Evolutionary conservation across 495 filamentous ascomycete genomes (phyloP), one percentile per base, ranked within the genome.

Genomic region (Neohortaea acidophila): DNA sequence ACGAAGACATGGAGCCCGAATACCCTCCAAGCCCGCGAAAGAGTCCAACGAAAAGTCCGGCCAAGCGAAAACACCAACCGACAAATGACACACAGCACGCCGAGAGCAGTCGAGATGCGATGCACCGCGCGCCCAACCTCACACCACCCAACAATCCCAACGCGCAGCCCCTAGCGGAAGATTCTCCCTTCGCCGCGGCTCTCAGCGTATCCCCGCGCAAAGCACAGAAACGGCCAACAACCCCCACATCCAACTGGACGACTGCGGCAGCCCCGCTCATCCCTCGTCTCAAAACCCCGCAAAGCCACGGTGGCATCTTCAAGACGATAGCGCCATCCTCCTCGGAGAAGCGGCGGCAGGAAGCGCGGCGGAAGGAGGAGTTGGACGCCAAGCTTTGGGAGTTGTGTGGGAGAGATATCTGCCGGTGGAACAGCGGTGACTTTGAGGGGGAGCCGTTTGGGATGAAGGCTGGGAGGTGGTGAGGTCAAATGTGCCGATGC

Each of bases 341-440:
- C 22, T 44, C 38, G 24, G 50, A 49, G 41, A 32, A 36, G 31
- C 26, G 31, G 23, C 30, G 40, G 29, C 9, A 42, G 13, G 44
- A 39, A 9, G 36, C 48, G 9, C 43, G 39, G 13, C 32, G 42
- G 33, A 34, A 39, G 43, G 31, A 9, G 21, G 37, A 31, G n/a
- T 44, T 54, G 44, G 51, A 55, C 34, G 37, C 45, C 31, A 52
- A 48, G 46, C 39, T 49, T 33, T 59, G 55, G 41, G 48, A 48
- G 47, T 20, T 39, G 21, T 51, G 54, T 12, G 52, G 58, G 4
- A 34, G 25, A 21, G 47, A 54, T 53, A 32, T 60, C 1, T 14
- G 22, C 22, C 38, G 38, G 27, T 60, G 54, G 44, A 60, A 60
- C 39, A 27, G 49, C 0, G 56, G 56, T 1, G 47, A 51, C 14